Conservation (phyloP, 2,329 filamentous ascomycete species). For the Xylariaceae sp. region DNA sequence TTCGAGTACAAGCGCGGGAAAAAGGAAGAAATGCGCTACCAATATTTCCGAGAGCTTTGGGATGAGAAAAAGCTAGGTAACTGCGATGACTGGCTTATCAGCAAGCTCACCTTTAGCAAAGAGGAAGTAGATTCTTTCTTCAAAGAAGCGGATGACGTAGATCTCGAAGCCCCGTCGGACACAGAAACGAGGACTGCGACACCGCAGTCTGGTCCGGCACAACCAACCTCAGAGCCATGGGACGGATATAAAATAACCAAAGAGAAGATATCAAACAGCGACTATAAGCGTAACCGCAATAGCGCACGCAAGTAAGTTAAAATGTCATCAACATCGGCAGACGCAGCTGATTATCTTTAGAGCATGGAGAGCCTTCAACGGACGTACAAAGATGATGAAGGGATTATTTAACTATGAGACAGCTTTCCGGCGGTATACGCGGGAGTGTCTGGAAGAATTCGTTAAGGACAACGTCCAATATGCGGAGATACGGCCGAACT, state of each 20-base stretch:
- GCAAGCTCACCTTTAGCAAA: conserved; percentile 68
- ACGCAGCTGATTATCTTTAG: conserved; percentile 42
- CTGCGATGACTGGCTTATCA: conserved; percentile 59
- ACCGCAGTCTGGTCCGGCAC: conserved; percentile 6
- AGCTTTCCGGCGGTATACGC: conserved; percentile 62
- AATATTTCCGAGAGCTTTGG: conserved; percentile 38
- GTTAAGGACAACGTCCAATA: conserved; percentile 65
- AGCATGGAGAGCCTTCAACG: conserved; percentile 67
- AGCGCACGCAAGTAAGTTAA: conserved; percentile 34
- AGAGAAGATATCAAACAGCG: conserved; percentile 23
- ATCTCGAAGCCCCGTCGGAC: conserved; percentile 10
- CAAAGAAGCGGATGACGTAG: conserved; percentile 4
- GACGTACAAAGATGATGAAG: conserved; percentile 66
- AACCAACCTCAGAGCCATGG: conserved; percentile 1
- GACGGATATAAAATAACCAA: conserved; percentile 11
- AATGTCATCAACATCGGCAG: neutral
- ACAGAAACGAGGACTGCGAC: neutral
- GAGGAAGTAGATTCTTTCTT: conserved; percentile 57
- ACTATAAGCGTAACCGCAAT: conserved; percentile 27
- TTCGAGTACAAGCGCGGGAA: conserved; percentile 33
- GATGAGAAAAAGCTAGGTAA: conserved; percentile 41
- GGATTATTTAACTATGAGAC: conserved; percentile 64
- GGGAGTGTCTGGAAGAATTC: conserved; percentile 60
- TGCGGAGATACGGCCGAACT: conserved; percentile 66
- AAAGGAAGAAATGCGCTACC: conserved; percentile 38